Percentiles rank a stretch among this genome's conserved stretches.
Evolutionary conservation across 2,329 filamentous ascomycete species (phyloP).

Genomic region (Calonectria multiphialidica): DNA sequence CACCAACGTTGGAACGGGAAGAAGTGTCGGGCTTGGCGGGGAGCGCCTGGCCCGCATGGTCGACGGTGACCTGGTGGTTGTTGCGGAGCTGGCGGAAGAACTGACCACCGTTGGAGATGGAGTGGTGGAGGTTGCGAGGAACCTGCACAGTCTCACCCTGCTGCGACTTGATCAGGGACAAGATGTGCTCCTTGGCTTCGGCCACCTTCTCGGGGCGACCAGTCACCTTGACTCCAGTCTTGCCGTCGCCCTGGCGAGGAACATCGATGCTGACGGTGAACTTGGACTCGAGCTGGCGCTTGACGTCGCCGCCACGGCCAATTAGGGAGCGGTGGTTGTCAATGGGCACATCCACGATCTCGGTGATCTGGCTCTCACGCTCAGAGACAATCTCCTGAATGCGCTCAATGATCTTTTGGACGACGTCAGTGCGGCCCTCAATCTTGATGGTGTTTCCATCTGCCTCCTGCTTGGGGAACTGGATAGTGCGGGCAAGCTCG

Average conservation of each 20-base stretch:
- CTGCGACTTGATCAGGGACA: slow-evolving; percentile 83
- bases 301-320: slow-evolving; percentile 89
- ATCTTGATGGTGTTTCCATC: slow-evolving; percentile 88
- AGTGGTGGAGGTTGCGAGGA: slow-evolving; percentile 85
- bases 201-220: slow-evolving; percentile 84
- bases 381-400: slow-evolving; percentile 87
- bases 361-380: slow-evolving; percentile 84
- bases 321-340: slow-evolving; percentile 94
- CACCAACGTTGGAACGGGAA: slow-evolving; percentile 68
- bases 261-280: slow-evolving; percentile 92
- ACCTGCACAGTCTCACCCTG: slow-evolving; percentile 90
- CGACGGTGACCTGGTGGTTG: slow-evolving; percentile 89
- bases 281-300: slow-evolving; percentile 86
- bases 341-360: slow-evolving; percentile 83
- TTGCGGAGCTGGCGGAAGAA: slow-evolving; percentile 93
- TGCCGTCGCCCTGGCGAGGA: slow-evolving; percentile 86
- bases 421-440: slow-evolving; percentile 85
- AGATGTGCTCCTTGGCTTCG: slow-evolving; percentile 88
- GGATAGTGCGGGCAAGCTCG: slow-evolving; percentile 88
- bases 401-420: slow-evolving; percentile 87
- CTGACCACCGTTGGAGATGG: slow-evolving; percentile 87
- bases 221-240: slow-evolving; percentile 87
- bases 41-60: slow-evolving; percentile 85
- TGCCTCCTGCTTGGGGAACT: slow-evolving; percentile 91
- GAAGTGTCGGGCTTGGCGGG: slow-evolving; percentile 75